Base-by-base conservation (phyloP, 2,329 filamentous ascomycete species). In the Microsporum ferrugineum region DNA sequence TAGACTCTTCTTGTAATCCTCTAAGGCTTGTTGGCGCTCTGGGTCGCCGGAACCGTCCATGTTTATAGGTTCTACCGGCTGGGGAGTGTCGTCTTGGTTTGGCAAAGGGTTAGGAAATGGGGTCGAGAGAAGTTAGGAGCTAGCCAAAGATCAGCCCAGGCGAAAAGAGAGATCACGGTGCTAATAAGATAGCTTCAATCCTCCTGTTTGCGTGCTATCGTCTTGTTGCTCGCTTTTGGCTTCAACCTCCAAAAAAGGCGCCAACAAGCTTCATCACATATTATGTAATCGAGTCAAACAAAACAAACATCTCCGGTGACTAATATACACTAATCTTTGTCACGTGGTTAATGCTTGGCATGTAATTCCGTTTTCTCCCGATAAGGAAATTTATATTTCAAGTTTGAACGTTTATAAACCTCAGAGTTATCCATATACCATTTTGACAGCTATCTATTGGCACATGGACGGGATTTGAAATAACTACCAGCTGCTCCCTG, bases 1-100 rank as follows among this genome's bases (percentile, higher is more conserved):
- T 69, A 92, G 83, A 79, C 89, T 91, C 64, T 81, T 78, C 74
- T 89, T 89, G 80, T 90, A 92, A 63, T 86, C 84, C 71, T 86
- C 81, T 70, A 92, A 85, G 71, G 88, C 88, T 73, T 86, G 82
- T 68, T 86, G 73, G 70, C 82, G 77, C 73, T 84, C 81, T 61
- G 80, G 78, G 67, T 84, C 65, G 31, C 65, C 65, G 67, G 69
- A 69, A 65, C 70, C 71, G 68, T 71, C 72, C 73, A 76, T 76
- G 49, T 27, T 39, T 17, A n/a, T 34, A 31, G 51, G 4, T 23
- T 34, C 29, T 17, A 14, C 5, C 7, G 10, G 45, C 23, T 12
- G 4, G 10, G 27, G 14, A 51, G 23, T 3, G 23, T 27, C 23
- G 23, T 12, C 23, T 31, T 51, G 45, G 14, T 29, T 14, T 34